A percentile compares a stretch with the other conserved stretches of the same genome.
These are phyloP conservation scores for Russula brevipes DNA, from an alignment of 768 basidiomycete genomes.

Conservation along the genomic window DNA sequence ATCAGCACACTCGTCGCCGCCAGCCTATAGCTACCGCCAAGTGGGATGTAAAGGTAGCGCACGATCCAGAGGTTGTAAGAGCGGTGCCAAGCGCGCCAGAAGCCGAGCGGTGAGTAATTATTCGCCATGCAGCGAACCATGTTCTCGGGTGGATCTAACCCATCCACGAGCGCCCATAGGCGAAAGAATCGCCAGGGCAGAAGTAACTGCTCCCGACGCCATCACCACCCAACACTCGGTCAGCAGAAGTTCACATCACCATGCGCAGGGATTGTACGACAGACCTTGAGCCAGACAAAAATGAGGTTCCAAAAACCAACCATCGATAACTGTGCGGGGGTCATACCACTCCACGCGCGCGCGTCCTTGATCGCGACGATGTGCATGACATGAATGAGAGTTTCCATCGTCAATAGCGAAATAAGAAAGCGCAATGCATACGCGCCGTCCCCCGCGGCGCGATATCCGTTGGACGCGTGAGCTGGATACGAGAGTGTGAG, in stretches of 20 bases:
- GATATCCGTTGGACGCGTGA: conserved; percentile 53
- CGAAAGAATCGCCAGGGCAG: conserved; percentile 98
- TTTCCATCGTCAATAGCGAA: conserved; percentile 81
- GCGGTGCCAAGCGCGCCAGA: conserved; percentile 97
- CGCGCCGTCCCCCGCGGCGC: conserved; percentile 35
- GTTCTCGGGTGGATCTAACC: conserved; percentile 93
- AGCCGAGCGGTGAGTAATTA: conserved; percentile 88
- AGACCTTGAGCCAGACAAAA: conserved; percentile 92
- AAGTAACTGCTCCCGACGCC: conserved; percentile 54
- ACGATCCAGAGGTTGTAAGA: conserved; percentile 96
- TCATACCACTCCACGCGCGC: conserved; percentile 73
- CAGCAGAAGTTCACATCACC: not conserved
- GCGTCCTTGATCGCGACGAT: conserved; percentile 93
- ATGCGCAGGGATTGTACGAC: conserved; percentile 21
- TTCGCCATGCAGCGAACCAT: conserved; percentile 99
- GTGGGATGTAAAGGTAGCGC: conserved; percentile 87
- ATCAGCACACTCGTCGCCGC: conserved; percentile 67
- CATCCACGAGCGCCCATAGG: conserved; percentile 83
- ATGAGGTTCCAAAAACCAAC: conserved; percentile 97
- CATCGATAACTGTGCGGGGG: conserved; percentile 79
- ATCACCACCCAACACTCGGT: not conserved
- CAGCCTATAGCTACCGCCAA: conserved; percentile 64
- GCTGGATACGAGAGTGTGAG: conserved; percentile 35
- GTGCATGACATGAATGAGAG: conserved; percentile 91
- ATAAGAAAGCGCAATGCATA: conserved; percentile 70